Evolutionary conservation across 1,139 yeast species (phyloP).

Genomic region (Pichia inconspicua): DNA sequence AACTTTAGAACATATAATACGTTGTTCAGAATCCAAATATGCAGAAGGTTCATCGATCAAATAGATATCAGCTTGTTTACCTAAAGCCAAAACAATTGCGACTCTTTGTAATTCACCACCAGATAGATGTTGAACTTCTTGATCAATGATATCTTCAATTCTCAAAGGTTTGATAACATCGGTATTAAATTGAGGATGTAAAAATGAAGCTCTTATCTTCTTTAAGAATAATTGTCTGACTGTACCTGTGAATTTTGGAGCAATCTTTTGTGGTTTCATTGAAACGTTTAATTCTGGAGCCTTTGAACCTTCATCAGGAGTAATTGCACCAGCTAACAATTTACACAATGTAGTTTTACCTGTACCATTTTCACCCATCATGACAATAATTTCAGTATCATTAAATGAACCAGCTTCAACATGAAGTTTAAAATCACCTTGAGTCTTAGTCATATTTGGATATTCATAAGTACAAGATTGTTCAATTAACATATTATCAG

Average conservation of each 20-base stretch:
- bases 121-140: constrained; percentile 93
- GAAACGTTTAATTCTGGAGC: constrained; percentile 87
- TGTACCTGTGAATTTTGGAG: constrained; percentile 97
- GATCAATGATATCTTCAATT: constrained; percentile 91
- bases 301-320: constrained; percentile 67
- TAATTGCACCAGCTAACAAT: constrained; percentile 83
- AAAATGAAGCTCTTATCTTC: constrained; percentile 88
- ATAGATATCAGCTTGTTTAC: constrained; percentile 92
- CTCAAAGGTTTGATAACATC: constrained; percentile 94
- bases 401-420: constrained; percentile 87
- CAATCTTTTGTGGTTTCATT: constrained; percentile 98
- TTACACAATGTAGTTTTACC: constrained; percentile 98
- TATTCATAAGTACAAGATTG: constrained; percentile 71
- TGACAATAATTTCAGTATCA: constrained; percentile 92
- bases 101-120: constrained; percentile 99
- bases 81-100: constrained; percentile 90
- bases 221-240: constrained; percentile 95
- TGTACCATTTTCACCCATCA: constrained; percentile 99
- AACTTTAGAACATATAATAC: constrained; percentile 97
- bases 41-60: constrained; percentile 98
- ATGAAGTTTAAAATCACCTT: constrained; percentile 85
- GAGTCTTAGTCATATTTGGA: constrained; percentile 80
- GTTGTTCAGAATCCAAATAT: constrained; percentile 97
- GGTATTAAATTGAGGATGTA: constrained; percentile 95
- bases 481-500: constrained; percentile 69